Evolutionary conservation across 2,329 filamentous ascomycete genomes (phyloP).

Genomic region (Aspergillus pseudoviridinutans): DNA sequence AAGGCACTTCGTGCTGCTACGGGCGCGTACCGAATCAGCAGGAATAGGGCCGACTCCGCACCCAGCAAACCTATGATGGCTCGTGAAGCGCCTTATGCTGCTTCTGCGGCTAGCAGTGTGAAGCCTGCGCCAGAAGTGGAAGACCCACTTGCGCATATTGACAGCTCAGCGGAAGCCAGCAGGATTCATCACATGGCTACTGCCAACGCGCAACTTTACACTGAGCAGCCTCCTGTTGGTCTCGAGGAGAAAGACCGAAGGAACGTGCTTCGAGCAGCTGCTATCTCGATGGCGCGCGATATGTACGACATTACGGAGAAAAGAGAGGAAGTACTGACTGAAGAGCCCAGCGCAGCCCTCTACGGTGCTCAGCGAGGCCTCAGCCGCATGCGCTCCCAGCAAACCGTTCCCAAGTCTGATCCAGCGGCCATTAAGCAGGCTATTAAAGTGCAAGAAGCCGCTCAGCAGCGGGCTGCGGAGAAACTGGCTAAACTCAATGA

Average conservation of each 20-base stretch:
- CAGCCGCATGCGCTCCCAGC: slow-evolving; percentile 30
- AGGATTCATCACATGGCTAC: slow-evolving; percentile 60
- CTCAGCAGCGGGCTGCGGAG: slow-evolving; percentile 80
- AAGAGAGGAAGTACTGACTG: slow-evolving; percentile 16
- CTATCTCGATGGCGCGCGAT: slow-evolving; percentile 81
- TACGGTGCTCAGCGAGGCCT: slow-evolving; percentile 32
- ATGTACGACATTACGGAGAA: slow-evolving; percentile 67
- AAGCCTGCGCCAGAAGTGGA: slow-evolving; percentile 30
- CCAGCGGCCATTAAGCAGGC: slow-evolving; percentile 20
- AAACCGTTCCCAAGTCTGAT: slow-evolving; percentile 25
- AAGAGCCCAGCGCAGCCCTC: slow-evolving; percentile 16
- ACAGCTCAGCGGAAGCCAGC: slow-evolving; percentile 52
- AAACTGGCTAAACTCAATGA: slow-evolving; percentile 75
- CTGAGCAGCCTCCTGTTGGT: slow-evolving; percentile 67
- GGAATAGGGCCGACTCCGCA: slow-evolving; percentile 62
- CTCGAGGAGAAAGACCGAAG: slow-evolving; percentile 68
- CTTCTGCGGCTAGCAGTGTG: slow-evolving; percentile 67
- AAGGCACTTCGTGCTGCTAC: slow-evolving; percentile 72
- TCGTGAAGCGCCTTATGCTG: slow-evolving; percentile 54
- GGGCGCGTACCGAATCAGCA: slow-evolving; percentile 63
- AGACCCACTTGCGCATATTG: slow-evolving; percentile 45
- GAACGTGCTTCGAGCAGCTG: slow-evolving; percentile 73
- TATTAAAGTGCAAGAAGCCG: slow-evolving; percentile 70
- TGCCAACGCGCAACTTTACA: slow-evolving; percentile 74
- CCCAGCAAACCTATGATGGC: slow-evolving; percentile 41